Evolutionary conservation across 129 eudicot species (phyloP), one percentile per base, ranked within the genome.

Genomic region (Artemisia annua): DNA sequence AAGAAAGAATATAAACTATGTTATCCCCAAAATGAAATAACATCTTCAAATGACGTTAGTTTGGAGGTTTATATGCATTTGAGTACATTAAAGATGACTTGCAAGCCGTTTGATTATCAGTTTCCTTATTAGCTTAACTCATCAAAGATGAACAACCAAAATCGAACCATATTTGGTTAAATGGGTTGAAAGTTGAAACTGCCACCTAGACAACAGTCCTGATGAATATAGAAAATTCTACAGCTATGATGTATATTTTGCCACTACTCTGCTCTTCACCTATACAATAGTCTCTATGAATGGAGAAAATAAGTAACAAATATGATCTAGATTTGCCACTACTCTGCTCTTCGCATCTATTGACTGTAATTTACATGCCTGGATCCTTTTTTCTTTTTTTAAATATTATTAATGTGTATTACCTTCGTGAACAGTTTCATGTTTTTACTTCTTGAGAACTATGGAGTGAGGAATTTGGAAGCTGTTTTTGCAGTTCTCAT

Each of bases 401-500:
- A 43, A 43, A 35, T 15, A 24, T 57, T 8, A 26, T 75, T 54
- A 35, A 49, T 59, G 32, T 67, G 20, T 16, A 73, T 73, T 53
- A 59, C 63, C 48, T 80, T 56, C 4, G 0, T 74, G 75, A 59
- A 77, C 93, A 93, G 98, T 80, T 90, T 94, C 85, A 82, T 88
- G 50, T 88, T 94, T 68, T 75, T 94, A 76, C 89, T 94, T 79
- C 97, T 94, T 28, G 98, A 94, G 81, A 94, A 86, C 78, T 94
- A 94, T 75, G 98, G 98, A 79, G 96, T 94, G 79, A 84, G 98
- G 86, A 94, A 90, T 84, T 77, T 94, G 87, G 98, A 94, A 82
- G 98, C 93, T 81, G 91, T 88, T 79, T 88, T 94, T 78, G 98
- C 98, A 72, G 85, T 90, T 79, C 92, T 94, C 39, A 88, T 94